A percentile compares a stretch with the other conserved stretches of the same genome.
phyloP scores from a whole-genome alignment of 1,139 yeast genomes.

The Yamadazyma epiphylla region DNA sequence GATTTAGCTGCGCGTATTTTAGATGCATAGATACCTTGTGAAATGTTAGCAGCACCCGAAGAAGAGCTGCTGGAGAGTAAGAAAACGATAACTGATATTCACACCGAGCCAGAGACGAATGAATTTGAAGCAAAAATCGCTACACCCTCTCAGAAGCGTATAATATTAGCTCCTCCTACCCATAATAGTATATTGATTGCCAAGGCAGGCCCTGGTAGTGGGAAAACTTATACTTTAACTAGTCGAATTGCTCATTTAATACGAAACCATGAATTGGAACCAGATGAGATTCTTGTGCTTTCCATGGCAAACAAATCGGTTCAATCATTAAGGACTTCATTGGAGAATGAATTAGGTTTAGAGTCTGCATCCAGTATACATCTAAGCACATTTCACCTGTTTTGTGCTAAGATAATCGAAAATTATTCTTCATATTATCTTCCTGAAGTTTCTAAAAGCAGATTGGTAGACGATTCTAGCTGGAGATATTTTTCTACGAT shows the following conservation, averaged over 20 bases:
- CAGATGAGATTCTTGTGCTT: constrained; percentile 56
- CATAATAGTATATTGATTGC: constrained; percentile 43
- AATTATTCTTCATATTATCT: constrained; percentile 25
- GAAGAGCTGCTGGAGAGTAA: not conserved
- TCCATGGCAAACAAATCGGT: constrained; percentile 74
- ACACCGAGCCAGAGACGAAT: not conserved
- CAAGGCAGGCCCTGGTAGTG: constrained; percentile 74
- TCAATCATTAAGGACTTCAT: constrained; percentile 39
- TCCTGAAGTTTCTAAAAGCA: constrained; percentile 22
- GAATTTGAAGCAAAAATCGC: constrained; percentile 3
- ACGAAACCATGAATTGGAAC: constrained; percentile 31
- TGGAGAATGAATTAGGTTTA: constrained; percentile 30
- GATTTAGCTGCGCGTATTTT: too few relatives aligned
- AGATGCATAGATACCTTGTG: too few relatives aligned
- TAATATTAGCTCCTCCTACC: constrained; percentile 31
- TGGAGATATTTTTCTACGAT: constrained; percentile 43
- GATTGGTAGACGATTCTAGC: constrained; percentile 48
- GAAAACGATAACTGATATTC: not conserved
- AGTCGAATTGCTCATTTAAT: constrained; percentile 51
- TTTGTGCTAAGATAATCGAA: constrained; percentile 49
- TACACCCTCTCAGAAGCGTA: constrained; percentile 34
- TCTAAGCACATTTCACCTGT: constrained; percentile 61
- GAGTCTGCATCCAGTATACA: constrained; percentile 31
- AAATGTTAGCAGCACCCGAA: not conserved
- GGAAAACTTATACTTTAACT: constrained; percentile 64